These are phyloP conservation scores for Leishmania aethiopica DNA, from an alignment of 208 protist species.

Conservation along the genomic window DNA sequence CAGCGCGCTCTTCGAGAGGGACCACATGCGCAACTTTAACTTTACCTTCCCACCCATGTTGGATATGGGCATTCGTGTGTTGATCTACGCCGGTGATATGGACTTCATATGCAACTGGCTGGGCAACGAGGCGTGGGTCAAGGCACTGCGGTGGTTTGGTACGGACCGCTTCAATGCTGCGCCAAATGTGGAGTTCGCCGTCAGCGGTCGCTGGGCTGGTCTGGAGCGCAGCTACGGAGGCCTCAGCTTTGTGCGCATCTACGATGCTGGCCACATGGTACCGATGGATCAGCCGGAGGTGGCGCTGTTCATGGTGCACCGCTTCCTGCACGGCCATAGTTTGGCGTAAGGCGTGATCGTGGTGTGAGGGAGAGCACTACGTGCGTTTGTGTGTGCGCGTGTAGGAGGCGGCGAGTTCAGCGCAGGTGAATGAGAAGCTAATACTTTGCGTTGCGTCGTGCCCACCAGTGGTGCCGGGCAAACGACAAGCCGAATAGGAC, in stretches of 20 bases:
- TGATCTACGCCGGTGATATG: slow-evolving; percentile 91
- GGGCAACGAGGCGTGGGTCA: slow-evolving; percentile 86
- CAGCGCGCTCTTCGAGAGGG: slow-evolving; percentile 45
- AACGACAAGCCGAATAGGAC: background rate
- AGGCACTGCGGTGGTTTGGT: slow-evolving; percentile 72
- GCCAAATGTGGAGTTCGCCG: slow-evolving; percentile 39
- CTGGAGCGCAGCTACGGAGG: slow-evolving; percentile 35
- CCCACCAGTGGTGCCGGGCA: background rate
- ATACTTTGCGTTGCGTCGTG: background rate
- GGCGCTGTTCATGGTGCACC: slow-evolving; percentile 49
- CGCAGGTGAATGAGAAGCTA: background rate
- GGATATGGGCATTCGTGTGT: slow-evolving; percentile 62
- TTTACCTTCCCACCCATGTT: slow-evolving; percentile 64
- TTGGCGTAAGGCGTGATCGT: background rate
- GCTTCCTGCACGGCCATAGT: slow-evolving; percentile 42
- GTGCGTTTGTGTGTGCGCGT: background rate
- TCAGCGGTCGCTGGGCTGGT: slow-evolving; percentile 30
- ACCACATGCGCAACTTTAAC: slow-evolving; percentile 78
- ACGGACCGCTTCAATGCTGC: slow-evolving; percentile 59
- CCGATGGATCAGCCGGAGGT: slow-evolving; percentile 83
- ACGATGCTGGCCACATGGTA: slow-evolving; percentile 90
- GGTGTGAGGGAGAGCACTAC: background rate
- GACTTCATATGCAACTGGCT: slow-evolving; percentile 95
- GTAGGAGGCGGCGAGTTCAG: background rate
- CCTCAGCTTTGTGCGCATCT: slow-evolving; percentile 83